A percentile compares a stretch with the other conserved stretches of the same genome.
These are phyloP conservation scores for Melocanna baccifera DNA, from an alignment of 176 grass and related monocot genomes.

Conservation along the genomic window DNA sequence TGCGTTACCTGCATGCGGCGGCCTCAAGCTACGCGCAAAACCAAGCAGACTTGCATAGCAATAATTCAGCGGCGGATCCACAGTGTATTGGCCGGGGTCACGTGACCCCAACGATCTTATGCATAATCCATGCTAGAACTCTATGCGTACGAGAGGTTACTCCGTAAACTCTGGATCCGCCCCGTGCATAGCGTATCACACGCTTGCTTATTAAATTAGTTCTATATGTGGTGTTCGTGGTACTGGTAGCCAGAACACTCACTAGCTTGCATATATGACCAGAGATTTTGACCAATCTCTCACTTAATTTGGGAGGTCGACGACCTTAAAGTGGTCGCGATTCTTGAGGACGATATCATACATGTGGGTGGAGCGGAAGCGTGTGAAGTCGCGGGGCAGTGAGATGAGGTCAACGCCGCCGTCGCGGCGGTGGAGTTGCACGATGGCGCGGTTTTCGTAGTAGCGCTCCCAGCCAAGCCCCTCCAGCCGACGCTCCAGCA, in stretches of 20 bases:
- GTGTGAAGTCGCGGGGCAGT: slow-evolving; percentile 42
- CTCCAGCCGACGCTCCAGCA: slow-evolving; percentile 31
- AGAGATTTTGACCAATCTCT: background rate
- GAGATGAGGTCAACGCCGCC: slow-evolving; percentile 50
- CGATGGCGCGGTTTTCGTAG: slow-evolving; percentile 36
- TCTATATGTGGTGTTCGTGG: too few relatives aligned
- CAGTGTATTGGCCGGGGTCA: too few relatives aligned
- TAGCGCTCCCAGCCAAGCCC: slow-evolving; percentile 54
- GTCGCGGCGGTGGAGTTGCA: slow-evolving; percentile 50
- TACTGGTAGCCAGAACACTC: too few relatives aligned
- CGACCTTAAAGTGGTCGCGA: slow-evolving; percentile 43
- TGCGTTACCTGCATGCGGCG: background rate
- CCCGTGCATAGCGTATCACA: background rate
- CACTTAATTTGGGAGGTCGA: slow-evolving; percentile 20
- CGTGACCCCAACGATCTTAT: too few relatives aligned
- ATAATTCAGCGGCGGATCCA: too few relatives aligned
- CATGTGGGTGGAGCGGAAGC: slow-evolving; percentile 54
- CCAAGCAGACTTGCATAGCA: background rate
- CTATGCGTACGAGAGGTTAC: too few relatives aligned
- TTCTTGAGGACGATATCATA: slow-evolving; percentile 59
- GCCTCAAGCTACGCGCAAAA: background rate
- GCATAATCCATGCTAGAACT: too few relatives aligned
- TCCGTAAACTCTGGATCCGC: too few relatives aligned
- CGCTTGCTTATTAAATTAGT: too few relatives aligned
- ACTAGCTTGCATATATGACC: background rate